Base-by-base conservation (phyloP, 2,329 filamentous ascomycete species). In the Pseudofabraea citricarpa region DNA sequence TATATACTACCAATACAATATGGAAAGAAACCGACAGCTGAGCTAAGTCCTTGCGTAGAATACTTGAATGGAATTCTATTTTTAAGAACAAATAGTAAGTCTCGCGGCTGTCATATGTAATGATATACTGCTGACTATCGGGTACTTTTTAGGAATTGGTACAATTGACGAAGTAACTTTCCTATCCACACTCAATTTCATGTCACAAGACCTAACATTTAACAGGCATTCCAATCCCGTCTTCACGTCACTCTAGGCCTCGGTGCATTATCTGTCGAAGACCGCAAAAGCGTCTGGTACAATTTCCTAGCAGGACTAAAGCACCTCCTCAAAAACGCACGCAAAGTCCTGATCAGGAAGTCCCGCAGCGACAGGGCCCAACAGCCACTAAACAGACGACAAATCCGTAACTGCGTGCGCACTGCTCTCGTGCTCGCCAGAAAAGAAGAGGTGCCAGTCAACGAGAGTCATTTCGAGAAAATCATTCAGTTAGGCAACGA, bases 61-160 rank as follows among this genome's bases (percentile, higher is more conserved):
- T 64, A 58, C 42, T 65, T 58, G 36, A 47, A 60, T 4, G 63
- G 61, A 3, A 59, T 65, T 26, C 40, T 66, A 1, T 64, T 66
- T 27, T 49, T 66, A 21, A 64, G 61, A 2, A 59, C 57, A 10
- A 61, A 60, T 33, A 36, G 35, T 36, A 13, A 27, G 24, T 27
- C 13, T 8, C 24, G 24, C 24, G 24, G 13, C 24, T 27, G 8
- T 27, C 13, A 8, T 27, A 27, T 13, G 8, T 13, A 27, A 27
- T 8, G 13, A 8, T 27, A 27, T 27, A 13, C 24, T 27, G 24
- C n/a, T n/a, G n/a, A n/a, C n/a, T n/a, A n/a, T n/a, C n/a, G n/a
- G n/a, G n/a, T n/a, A n/a, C 8, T 8, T 27, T 27, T 27, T 27
- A 27, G 24, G 24, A 27, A 27, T 27, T 27, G 24, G 24, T 27